A percentile compares a stretch with the other conserved stretches of the same genome.
phyloP scores from a whole-genome alignment of 225 moss, liverwort and hornwort species.

The Physcomitrium patens region DNA sequence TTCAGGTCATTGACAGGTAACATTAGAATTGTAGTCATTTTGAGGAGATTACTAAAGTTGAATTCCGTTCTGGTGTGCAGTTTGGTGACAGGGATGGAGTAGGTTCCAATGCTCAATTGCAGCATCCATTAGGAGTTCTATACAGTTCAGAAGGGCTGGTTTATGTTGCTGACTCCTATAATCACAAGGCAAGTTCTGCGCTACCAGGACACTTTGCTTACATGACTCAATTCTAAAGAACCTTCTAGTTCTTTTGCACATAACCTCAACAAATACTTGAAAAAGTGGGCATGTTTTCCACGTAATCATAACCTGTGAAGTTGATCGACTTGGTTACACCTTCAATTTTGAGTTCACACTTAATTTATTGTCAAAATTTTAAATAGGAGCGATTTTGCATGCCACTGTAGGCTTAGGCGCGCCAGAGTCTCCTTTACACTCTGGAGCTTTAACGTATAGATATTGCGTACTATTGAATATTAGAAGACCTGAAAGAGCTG shows the following conservation, averaged over 20 bases:
- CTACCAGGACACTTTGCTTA: conserved; percentile 1
- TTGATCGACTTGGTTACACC: not conserved
- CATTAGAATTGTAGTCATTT: not conserved
- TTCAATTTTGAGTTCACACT: conserved; percentile 1
- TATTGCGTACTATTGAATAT: no score
- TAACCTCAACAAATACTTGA: not conserved
- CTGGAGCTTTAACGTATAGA: not conserved
- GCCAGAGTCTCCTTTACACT: not conserved
- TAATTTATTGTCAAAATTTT: not conserved
- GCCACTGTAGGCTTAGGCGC: not conserved
- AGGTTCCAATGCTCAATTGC: conserved; percentile 75
- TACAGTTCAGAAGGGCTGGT: conserved; percentile 68
- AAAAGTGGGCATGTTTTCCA: no score
- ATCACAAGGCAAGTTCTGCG: conserved; percentile 75
- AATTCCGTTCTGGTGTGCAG: conserved; percentile 40
- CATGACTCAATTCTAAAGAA: not conserved
- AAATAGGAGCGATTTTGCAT: not conserved
- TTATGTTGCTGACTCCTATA: conserved; percentile 97
- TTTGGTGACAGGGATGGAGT: conserved; percentile 95
- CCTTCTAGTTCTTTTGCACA: not conserved
- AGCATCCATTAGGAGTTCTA: conserved; percentile 92
- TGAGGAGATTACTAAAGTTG: not conserved
- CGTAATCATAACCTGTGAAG: not conserved
- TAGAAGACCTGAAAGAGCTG: no score
- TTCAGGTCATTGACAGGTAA: not conserved